These are phyloP conservation scores for Schwanniomyces vanrijiae DNA, from an alignment of 805 yeast genomes.

Conservation along the genomic window DNA sequence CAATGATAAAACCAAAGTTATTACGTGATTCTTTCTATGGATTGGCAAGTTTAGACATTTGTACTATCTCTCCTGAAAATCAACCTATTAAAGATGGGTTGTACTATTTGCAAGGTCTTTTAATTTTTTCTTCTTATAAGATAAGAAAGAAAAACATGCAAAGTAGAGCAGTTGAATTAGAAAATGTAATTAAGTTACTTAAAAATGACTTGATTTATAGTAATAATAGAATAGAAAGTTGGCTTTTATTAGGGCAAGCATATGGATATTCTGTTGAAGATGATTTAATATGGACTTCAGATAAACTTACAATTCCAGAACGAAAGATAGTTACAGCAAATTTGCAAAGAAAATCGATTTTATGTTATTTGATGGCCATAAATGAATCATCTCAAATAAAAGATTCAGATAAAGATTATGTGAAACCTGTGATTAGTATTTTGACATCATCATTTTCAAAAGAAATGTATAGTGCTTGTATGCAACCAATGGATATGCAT, in stretches of 20 bases:
- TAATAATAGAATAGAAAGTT: constrained; percentile 72
- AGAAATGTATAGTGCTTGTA: constrained; percentile 59
- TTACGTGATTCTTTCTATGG: constrained; percentile 58
- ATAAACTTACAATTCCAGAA: constrained; percentile 65
- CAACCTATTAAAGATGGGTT: constrained; percentile 52
- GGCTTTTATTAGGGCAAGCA: constrained; percentile 83
- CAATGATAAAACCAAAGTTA: constrained; percentile 42
- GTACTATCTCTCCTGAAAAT: constrained; percentile 16
- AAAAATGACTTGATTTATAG: constrained; percentile 67
- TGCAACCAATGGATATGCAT: constrained; percentile 63
- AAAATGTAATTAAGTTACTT: constrained; percentile 65
- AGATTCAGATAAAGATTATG: constrained; percentile 9
- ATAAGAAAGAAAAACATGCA: constrained; percentile 75
- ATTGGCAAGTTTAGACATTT: constrained; percentile 19
- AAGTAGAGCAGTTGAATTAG: constrained; percentile 79
- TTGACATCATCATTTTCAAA: constrained; percentile 57
- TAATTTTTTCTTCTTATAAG: constrained; percentile 66
- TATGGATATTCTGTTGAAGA: constrained; percentile 81
- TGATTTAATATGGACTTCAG: constrained; percentile 90
- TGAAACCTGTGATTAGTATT: constrained; percentile 37
- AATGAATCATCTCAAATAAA: constrained; percentile 31
- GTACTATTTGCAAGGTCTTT: constrained; percentile 67
- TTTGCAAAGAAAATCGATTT: constrained; percentile 64
- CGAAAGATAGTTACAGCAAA: constrained; percentile 60
- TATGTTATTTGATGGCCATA: constrained; percentile 76